Evolutionary conservation across 2,329 filamentous ascomycete genomes (phyloP), one percentile per base, ranked within the genome.

Genomic region (Elsinoe australis): DNA sequence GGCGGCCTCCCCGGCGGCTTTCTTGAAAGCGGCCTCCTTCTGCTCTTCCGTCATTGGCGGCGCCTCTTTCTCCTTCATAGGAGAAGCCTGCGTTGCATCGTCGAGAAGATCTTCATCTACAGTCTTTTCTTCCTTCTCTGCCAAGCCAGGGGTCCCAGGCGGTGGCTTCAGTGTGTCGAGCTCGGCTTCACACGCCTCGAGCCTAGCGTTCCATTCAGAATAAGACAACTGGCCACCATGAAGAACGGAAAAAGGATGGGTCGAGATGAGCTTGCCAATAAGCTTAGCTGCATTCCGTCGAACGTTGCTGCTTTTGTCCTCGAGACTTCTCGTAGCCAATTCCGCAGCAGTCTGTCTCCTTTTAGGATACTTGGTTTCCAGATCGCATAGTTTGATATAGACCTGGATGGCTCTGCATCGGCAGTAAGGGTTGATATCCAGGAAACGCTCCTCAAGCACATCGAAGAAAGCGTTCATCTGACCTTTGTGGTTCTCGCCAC

Each of bases 221-320:
- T 81, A 78, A 8, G 84, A 83, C 3, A 98, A 77, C 58, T 92
- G 82, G 0, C 87, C 88, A 17, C 88, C 89, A 59, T 96, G 88
- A 70, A 95, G 83, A 14, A 89, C 81, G 29, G 85, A 87, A 59
- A 95, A 98, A 1, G 92, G 92, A 64, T 98, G 92, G 0, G 89
- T 95, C 53, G 89, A 87, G 58, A 98, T 87, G 5, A 98, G 72
- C 34, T 85, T 85, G 4, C 83, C 85, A 1, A 98, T 74, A 5
- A 98, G 71, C 66, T 95, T 96, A 63, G 98, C 92, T 2, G 92
- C 89, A 63, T 96, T 96, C 51, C 89, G 79, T 53, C 92, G 79
- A 24, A 98, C 92, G 59, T 96, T 94, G 67, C 92, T 98, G 69
- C 90, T 96, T 73, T 94, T 96, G 69, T 98, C 94, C 64, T 95